Percentiles rank a stretch among this genome's conserved stretches.
These are phyloP conservation scores for Sugiyamaella mastotermitis DNA, from an alignment of 805 yeast species.

Conservation along the genomic window DNA sequence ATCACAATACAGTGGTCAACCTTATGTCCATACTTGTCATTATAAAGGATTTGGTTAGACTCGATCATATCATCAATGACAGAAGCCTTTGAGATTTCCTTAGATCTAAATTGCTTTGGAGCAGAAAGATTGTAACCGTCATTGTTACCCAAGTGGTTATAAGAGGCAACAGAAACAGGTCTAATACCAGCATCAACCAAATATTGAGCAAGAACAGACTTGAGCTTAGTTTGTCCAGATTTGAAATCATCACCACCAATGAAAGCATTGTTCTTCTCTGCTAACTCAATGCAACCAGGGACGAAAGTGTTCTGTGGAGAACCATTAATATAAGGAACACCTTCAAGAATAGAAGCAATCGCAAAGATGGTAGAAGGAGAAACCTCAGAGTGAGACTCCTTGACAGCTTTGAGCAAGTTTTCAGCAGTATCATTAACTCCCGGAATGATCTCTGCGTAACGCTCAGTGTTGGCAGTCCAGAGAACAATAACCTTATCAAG, in stretches of 20 bases:
- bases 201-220: conserved; percentile 94
- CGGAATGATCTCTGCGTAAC: conserved; percentile 68
- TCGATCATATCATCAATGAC: conserved; percentile 94
- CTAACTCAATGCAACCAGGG: conserved; percentile 88
- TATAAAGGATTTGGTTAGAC: conserved; percentile 77
- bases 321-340: conserved; percentile 87
- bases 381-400: conserved; percentile 73
- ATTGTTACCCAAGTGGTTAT: conserved; percentile 93
- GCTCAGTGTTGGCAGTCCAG: conserved; percentile 98
- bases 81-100: conserved; percentile 88
- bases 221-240: conserved; percentile 92
- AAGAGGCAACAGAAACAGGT: conserved; percentile 90
- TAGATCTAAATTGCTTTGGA: conserved; percentile 88
- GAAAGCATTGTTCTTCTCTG: conserved; percentile 66
- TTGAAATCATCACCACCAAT: conserved; percentile 98
- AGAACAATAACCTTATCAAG: conserved; percentile 85
- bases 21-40: conserved; percentile 65
- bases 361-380: conserved; percentile 94
- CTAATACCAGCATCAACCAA: conserved; percentile 96
- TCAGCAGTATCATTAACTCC: conserved; percentile 90
- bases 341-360: conserved; percentile 84
- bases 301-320: conserved; percentile 97
- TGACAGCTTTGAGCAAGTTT: conserved; percentile 66
- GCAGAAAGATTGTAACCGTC: conserved; percentile 91
- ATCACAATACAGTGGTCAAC: conserved; percentile 95